These are phyloP conservation scores for Otatea glauca DNA, from an alignment of 176 grass and related monocot genomes.

Conservation along the genomic window DNA sequence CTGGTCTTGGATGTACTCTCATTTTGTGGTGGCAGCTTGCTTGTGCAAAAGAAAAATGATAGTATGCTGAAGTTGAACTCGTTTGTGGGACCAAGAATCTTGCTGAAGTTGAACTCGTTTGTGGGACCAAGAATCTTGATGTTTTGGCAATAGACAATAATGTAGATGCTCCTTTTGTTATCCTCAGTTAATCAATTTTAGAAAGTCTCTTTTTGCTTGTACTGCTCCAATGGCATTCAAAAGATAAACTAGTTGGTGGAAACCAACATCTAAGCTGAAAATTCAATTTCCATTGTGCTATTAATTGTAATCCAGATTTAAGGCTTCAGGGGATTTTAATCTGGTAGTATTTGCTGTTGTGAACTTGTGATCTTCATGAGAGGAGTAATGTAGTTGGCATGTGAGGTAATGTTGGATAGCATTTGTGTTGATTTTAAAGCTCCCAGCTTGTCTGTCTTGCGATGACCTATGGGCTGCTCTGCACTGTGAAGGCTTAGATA, in stretches of 20 bases:
- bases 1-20: neutral
- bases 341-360: neutral
- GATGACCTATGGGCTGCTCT: neutral
- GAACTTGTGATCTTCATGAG: neutral
- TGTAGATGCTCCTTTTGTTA: neutral
- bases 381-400: neutral
- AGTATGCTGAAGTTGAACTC: neutral
- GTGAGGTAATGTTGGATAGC: neutral
- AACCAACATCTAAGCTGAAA: conserved; percentile 2
- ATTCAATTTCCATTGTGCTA: neutral
- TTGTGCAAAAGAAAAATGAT: neutral
- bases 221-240: neutral
- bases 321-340: neutral
- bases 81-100: neutral
- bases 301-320: too few species aligned
- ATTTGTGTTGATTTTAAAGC: conserved; percentile 9
- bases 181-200: neutral
- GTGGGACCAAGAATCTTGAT: neutral
- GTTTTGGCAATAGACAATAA: conserved; percentile 8
- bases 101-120: neutral
- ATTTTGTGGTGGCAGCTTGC: neutral
- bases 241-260: neutral
- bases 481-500: conserved; percentile 13
- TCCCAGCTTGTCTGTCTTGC: neutral
- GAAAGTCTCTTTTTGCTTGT: neutral